phyloP scores from a whole-genome alignment of 371 early-diverging fungal species.

The Ordospora pajunii region DNA sequence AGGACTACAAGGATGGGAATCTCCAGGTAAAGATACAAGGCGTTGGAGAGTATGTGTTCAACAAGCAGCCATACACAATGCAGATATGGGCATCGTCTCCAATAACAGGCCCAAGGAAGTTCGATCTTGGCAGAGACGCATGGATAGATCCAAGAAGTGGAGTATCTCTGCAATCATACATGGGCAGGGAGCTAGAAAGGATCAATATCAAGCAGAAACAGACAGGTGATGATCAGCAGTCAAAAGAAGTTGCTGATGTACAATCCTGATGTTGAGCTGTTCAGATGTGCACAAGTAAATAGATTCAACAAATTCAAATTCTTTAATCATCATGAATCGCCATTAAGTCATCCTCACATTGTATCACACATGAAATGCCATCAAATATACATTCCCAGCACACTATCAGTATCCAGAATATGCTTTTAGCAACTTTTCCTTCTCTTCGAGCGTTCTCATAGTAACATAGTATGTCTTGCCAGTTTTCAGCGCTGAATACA shows the following conservation, averaged over 20 bases:
- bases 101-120: conserved; percentile 78
- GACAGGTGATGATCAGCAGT: neutral
- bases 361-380: neutral
- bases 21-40: conserved; percentile 72
- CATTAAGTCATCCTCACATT: neutral
- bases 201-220: neutral
- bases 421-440: conserved; percentile 48
- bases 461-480: conserved; percentile 51
- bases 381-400: neutral
- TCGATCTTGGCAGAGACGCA: conserved; percentile 65
- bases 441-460: conserved; percentile 55
- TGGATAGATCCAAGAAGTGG: conserved; percentile 46
- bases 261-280: neutral
- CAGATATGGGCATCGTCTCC: conserved; percentile 97
- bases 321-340: too few species aligned
- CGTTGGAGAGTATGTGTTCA: conserved; percentile 84
- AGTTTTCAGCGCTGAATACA: conserved; percentile 52
- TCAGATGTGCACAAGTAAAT: neutral
- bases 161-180: neutral
- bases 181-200: conserved; percentile 7
- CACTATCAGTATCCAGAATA: conserved; percentile 7
- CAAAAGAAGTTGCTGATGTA: neutral
- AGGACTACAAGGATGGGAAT: conserved; percentile 65
- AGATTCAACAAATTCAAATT: neutral
- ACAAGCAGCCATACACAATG: conserved; percentile 90